Base-by-base conservation (phyloP, 2,329 filamentous ascomycete genomes). In the Neofusicoccum ribis region DNA sequence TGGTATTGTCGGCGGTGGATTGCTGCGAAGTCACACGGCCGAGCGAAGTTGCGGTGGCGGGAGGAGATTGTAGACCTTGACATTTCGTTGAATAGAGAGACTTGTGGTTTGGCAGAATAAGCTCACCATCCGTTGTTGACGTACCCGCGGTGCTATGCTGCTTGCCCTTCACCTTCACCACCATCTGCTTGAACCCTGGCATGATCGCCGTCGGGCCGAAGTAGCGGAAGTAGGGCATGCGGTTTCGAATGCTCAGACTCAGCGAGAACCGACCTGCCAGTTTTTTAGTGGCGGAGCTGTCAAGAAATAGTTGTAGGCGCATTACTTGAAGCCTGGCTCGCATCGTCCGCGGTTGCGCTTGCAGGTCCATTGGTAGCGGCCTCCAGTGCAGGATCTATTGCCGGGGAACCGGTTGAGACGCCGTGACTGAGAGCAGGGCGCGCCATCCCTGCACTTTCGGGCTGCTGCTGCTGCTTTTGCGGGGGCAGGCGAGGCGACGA, bases 101-200 rank as follows among this genome's bases (percentile, higher is more conserved):
- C 15, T 47, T 23, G 23, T 15, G 15, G 8, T 37, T 4, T 15
- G 3, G 15, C 2, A 14, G 11, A 20, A 14, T 20, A 11, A 1
- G 36, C 56, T 47, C 44, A 75, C 72, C 76, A 68, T 82, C 80
- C 12, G 87, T 86, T 37, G 56, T 60, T 52, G 86, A 84, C 17
- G 86, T 89, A 59, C 82, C 83, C 6, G 79, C 82, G 8, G 82
- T 84, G 61, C 88, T 88, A 27, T 84, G 84, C 27, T 88, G 84
- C 66, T 87, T 82, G 66, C 90, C 88, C 66, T 89, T 85, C 36
- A 93, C 87, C 63, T 90, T 89, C 66, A 91, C 89, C 31, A 96
- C 91, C 91, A 96, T 96, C 76, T 96, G 92, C 77, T 96, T 96
- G 80, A 93, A 96, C 23, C 92, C 92, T 1, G 92, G 92, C 61